These are phyloP conservation scores for Triangularia verruculosa DNA, from an alignment of 2,329 filamentous ascomycete species.

Conservation along the genomic window DNA sequence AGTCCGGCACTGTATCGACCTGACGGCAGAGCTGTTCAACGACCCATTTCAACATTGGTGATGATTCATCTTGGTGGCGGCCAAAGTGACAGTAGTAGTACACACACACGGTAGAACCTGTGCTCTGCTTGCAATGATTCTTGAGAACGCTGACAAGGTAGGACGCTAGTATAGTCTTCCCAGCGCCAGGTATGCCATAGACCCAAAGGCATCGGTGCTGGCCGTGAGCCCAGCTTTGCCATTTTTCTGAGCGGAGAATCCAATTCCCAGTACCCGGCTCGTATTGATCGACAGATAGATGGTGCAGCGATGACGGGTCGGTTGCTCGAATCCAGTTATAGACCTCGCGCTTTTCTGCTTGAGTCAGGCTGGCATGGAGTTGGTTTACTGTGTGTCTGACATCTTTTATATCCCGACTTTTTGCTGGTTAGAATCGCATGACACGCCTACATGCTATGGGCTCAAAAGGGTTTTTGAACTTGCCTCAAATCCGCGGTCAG, in stretches of 20 bases:
- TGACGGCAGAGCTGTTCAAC: too few relatives aligned
- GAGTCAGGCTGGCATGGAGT: background rate
- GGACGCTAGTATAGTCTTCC: constrained; percentile 21
- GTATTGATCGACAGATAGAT: constrained; percentile 7
- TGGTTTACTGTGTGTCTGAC: background rate
- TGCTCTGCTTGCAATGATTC: background rate
- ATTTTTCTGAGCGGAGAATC: constrained; percentile 14
- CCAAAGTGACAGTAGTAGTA: constrained; percentile 35
- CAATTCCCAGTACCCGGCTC: constrained; percentile 19
- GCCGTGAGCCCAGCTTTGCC: constrained; percentile 13
- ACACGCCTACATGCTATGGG: background rate
- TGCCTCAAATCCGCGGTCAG: constrained; percentile 13
- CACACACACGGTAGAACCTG: background rate
- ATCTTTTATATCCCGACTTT: background rate
- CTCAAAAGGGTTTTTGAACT: too few relatives aligned
- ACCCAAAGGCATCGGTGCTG: constrained; percentile 18
- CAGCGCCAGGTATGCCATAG: constrained; percentile 22
- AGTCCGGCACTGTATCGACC: background rate
- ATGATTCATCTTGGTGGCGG: constrained; percentile 31
- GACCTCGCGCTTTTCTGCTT: background rate
- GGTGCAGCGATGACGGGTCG: constrained; percentile 1
- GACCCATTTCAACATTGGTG: too few relatives aligned
- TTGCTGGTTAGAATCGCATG: background rate
- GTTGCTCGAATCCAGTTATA: background rate
- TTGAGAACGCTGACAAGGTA: constrained; percentile 11